A percentile compares a stretch with the other conserved stretches of the same genome.
phyloP scores from a whole-genome alignment of 2,329 filamentous ascomycete species.

The Zymoseptoria pseudotritici region DNA sequence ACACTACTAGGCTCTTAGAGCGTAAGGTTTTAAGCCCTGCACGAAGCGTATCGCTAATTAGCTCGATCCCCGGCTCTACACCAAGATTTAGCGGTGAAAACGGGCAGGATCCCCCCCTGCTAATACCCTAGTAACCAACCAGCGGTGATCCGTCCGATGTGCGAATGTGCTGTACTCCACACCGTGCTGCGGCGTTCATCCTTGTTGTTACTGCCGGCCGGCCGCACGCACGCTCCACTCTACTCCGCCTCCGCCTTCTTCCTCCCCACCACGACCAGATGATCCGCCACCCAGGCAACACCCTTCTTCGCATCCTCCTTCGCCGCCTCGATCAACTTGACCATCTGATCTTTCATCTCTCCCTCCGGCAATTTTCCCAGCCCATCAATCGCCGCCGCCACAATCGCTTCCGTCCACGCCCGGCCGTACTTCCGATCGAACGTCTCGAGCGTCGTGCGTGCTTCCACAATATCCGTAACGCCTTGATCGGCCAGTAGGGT shows the following conservation, averaged over 20 bases:
- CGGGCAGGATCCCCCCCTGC: no score
- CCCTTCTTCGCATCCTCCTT: neutral
- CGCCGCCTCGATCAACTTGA: neutral
- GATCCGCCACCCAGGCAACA: neutral
- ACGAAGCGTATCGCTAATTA: no score
- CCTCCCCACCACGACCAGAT: neutral
- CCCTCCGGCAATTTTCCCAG: neutral
- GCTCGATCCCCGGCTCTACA: no score
- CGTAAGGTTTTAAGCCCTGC: no score
- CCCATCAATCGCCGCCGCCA: neutral
- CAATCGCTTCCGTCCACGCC: neutral
- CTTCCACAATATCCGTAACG: neutral
- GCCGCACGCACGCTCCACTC: no score
- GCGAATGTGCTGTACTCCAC: no score
- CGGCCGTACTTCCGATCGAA: neutral
- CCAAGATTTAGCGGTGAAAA: no score
- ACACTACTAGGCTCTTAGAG: no score
- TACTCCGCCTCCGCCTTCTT: neutral
- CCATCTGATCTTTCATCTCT: neutral
- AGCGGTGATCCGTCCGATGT: no score
- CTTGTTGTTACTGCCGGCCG: no score
- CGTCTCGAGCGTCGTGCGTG: neutral
- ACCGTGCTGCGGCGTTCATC: no score
- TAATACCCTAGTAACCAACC: no score
- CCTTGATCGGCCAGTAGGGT: neutral